Base-by-base conservation (phyloP, 257 asterid genomes). In the Solanum medicagineum region DNA sequence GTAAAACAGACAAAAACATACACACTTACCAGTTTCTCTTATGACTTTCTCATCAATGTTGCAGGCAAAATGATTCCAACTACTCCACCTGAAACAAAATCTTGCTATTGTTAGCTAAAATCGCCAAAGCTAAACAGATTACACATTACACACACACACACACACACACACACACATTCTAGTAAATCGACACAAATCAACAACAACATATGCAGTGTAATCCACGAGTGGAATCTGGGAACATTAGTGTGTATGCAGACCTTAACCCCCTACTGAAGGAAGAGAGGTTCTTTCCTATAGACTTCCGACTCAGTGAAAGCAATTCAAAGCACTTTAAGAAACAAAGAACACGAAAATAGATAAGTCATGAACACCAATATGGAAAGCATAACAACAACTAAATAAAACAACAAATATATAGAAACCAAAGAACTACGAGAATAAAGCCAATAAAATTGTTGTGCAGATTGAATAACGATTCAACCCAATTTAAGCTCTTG, bases 41-140 rank as follows among this genome's bases (percentile, higher is more conserved):
- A 96, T 91, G 84, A 94, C 84, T 22, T 89, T 89, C 86, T 96
- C 99, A 87, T 94, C 94, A 83, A 96, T 86, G 8, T 86, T 68
- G 86, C 99, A 96, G 49, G 49, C 81, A 85, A 96, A 94, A 86
- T 94, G 97, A 81, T 96, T 96, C 99, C 99, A 96, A 86, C 98
- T 96, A 87, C 93, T 96, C 99, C 99, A 96, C 89, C 99, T 94
- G 86, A 36, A 45, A 22, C 4, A 85, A 83, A 56, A 49, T 14
- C 15, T 71, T 74, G 44, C 45, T 75, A 7, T 49, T 75, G 16
- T 49, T 75, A 75, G 82, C 26, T 24, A 24, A 13, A 14, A 75
- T 24, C 6, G 0, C 24, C 1, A 0, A 49, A 75, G 11, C 6
- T 9, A 24, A 40, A 40, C 62, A 20, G 8, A 68, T 36, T 42